Evolutionary conservation across 768 basidiomycete genomes (phyloP), one percentile per base, ranked within the genome.

Genomic region (Russula sp.): DNA sequence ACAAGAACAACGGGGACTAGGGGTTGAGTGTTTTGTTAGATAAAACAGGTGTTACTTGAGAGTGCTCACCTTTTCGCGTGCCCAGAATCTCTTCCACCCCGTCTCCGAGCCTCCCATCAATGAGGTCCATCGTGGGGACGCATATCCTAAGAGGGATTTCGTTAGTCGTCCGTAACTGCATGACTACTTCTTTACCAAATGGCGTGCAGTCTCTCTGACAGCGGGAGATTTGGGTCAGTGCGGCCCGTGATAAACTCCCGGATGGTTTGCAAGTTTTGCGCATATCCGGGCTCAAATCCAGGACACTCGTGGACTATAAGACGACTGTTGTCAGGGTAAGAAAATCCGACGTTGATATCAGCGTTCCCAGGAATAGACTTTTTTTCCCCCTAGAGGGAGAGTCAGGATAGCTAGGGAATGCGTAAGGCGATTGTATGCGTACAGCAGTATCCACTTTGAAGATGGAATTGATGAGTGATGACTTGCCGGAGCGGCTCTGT

Each of bases 281-380:
- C 35, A 20, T 40, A 18, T 11, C 55, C 42, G 0, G 35, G 49
- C 20, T 52, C 56, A 18, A 57, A 32, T 62, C 42, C 55, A 18
- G 62, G 31, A 8, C 1, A 39, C 44, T 63, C 53, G 55, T 63
- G 62, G n/a, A 63, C 56, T 31, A 63, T 57, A 20, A 63, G 35
- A n/a, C 34, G 16, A 8, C 20, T 22, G 14, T 63, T 63, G 9
- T 57, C 62, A 2, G 39, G 14, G 2, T 50, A 49, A 40, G 9
- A n/a, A 53, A 52, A 39, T 14, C 27, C 62, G 20, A n/a, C 6
- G 35, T 63, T 22, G 31, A 63, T 63, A 20, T 57, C 35, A 2
- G 35, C 14, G 37, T 4, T 32, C n/a, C 5, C 18, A 6, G 18
- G 10, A 13, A 11, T 48, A 6, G 9, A 1, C 2, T 18, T 35